Percentiles rank a stretch among this genome's conserved stretches.
These are phyloP conservation scores for Candida silvicultrix DNA, from an alignment of 805 yeast species.

Conservation along the genomic window DNA sequence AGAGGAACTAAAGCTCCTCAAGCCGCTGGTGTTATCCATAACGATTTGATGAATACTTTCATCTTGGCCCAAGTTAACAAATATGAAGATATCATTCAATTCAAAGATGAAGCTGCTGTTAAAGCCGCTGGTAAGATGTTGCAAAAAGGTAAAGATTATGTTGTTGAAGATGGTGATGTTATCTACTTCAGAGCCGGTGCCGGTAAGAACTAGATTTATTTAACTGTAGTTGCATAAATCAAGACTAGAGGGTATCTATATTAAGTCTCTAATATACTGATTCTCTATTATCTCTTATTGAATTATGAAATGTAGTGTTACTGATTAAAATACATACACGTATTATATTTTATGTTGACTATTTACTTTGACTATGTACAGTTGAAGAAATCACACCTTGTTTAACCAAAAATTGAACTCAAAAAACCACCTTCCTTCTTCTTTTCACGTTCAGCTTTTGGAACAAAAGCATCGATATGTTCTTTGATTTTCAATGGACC, in stretches of 20 bases:
- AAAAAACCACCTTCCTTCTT: constrained; percentile 48
- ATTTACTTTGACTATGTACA: constrained; percentile 4
- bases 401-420: background rate
- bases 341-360: no score
- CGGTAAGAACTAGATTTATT: constrained; percentile 54
- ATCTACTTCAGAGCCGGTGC: constrained; percentile 92
- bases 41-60: constrained; percentile 91
- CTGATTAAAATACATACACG: no score
- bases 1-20: constrained; percentile 92
- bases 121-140: constrained; percentile 84
- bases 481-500: constrained; percentile 73
- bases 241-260: background rate
- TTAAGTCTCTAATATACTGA: background rate
- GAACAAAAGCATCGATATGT: constrained; percentile 70
- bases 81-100: constrained; percentile 70
- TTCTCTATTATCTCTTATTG: background rate
- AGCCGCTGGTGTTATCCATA: constrained; percentile 97
- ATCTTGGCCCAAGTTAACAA: constrained; percentile 91
- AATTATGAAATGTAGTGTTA: no score
- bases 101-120: constrained; percentile 75
- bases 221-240: background rate
- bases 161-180: constrained; percentile 92
- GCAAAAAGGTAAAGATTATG: constrained; percentile 92
- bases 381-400: background rate
- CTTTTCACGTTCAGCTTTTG: constrained; percentile 61